Conservation (phyloP, 176 grass and related monocot species). For the Ampelocalamus luodianensis region DNA sequence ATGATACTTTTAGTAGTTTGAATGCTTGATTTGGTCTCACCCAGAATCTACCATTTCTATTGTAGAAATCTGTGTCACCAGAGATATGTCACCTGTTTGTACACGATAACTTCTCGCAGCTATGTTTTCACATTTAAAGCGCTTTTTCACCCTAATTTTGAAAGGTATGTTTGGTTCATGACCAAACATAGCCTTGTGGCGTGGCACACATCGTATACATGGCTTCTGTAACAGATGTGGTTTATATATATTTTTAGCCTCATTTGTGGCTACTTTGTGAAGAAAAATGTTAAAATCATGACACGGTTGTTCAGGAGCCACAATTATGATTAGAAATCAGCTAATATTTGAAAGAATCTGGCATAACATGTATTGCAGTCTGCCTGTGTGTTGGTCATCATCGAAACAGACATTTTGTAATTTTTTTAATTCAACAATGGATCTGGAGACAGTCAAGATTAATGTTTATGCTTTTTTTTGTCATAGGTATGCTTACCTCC, state of each 20-base stretch:
- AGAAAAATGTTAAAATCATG: neutral
- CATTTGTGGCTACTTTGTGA: neutral
- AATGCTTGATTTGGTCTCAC: constrained; percentile 3
- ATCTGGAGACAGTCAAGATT: neutral
- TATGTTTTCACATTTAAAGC: constrained; percentile 3
- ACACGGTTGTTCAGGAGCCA: constrained; percentile 4
- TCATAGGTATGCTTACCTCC: constrained; percentile 21
- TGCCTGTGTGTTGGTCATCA: neutral
- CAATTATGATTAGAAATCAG: constrained; percentile 2
- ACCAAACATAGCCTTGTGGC: constrained; percentile 2
- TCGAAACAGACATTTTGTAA: neutral
- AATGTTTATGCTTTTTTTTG: constrained; percentile 11
- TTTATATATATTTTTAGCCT: neutral
- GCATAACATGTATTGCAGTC: neutral
- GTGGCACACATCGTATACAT: constrained; percentile 12
- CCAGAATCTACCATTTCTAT: constrained; percentile 11
- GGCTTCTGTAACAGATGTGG: neutral
- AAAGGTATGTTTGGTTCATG: neutral
- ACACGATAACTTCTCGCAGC: neutral
- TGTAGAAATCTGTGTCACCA: neutral
- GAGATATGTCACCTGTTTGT: neutral
- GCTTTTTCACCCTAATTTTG: neutral
- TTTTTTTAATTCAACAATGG: neutral
- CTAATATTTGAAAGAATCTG: constrained; percentile 11
- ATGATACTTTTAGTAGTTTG: constrained; percentile 21